Evolutionary conservation across 306 rosid species (phyloP), one percentile per base, ranked within the genome.

Genomic region (Parietaria judaica): DNA sequence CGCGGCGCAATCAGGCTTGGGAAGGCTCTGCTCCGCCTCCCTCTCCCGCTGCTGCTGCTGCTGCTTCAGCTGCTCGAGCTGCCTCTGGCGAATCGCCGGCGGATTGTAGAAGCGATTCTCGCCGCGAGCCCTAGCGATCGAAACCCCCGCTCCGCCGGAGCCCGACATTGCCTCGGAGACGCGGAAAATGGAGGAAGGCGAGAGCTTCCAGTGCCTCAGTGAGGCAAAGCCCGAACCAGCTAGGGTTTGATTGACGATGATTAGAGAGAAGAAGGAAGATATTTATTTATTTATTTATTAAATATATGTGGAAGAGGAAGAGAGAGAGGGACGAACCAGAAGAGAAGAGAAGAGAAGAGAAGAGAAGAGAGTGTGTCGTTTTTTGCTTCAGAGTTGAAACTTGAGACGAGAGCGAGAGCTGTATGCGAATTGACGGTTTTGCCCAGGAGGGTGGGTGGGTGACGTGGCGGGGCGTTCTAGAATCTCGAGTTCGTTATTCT

Each of bases 21-120:
- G 53, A 5, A 4, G 53, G 77, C 37, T 70, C 68, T 72, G 64
- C 50, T 72, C 39, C 43, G 70, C 66, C 52, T 70, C 66, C 35
- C 64, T 62, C 60, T 60, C 43, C 7, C 69, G 61, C 49, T 73
- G 61, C 43, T 65, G 70, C 36, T 4, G 13, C 50, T 47, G 62
- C 16, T 70, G 76, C 31, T 63, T 76, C 4, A 60, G 76, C 54
- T 70, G 78, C 60, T 79, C 77, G 14, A 72, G 89, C 66, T 72
- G 79, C 14, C 81, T 78, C 34, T 86, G 88, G 10, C 97, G 85
- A 58, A 86, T 61, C 65, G 92, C 81, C 53, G 95, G 97, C 11
- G 97, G 97, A 49, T 85, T 81, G 65, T 86, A 86, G 70, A 86
- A 90, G 23, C 92, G 92, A 66, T 84, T 79, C 15, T 81, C 95